Evolutionary conservation across 768 basidiomycete species (phyloP).

Genomic region (Leucosporidium creatinivorum): DNA sequence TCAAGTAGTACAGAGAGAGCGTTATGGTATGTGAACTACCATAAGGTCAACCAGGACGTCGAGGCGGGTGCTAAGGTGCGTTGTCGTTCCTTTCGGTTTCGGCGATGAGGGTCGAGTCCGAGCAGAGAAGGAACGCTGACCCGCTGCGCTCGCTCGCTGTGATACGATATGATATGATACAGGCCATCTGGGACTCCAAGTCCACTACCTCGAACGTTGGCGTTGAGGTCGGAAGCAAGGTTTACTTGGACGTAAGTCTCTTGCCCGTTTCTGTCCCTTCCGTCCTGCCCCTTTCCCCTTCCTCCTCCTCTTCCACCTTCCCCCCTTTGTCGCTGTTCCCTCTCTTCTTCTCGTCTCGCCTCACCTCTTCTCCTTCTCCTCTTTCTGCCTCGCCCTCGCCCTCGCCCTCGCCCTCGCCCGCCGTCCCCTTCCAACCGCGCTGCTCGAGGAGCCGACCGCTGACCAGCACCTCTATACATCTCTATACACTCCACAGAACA

Average conservation of each 20-base stretch:
- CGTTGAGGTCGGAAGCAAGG: constrained; percentile 93
- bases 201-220: constrained; percentile 73
- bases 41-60: constrained; percentile 81
- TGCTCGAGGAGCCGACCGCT: neutral
- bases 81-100: too few relatives aligned
- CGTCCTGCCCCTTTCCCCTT: too few relatives aligned
- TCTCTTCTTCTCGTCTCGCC: neutral
- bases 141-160: too few relatives aligned
- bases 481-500: constrained; percentile 38
- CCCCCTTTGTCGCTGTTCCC: neutral
- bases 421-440: too few relatives aligned
- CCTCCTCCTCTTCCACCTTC: too few relatives aligned
- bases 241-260: constrained; percentile 55
- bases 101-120: too few relatives aligned
- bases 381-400: too few relatives aligned
- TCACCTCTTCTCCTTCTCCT: too few relatives aligned
- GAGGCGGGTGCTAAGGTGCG: constrained; percentile 76
- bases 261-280: too few relatives aligned
- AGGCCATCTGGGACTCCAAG: constrained; percentile 91
- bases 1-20: too few relatives aligned
- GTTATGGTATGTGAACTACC: too few relatives aligned
- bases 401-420: too few relatives aligned
- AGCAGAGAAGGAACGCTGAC: neutral
- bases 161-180: constrained; percentile 37
- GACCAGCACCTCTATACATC: neutral